Base-by-base conservation (phyloP, 805 yeast genomes). In the Zygosaccharomyces rouxii region DNA sequence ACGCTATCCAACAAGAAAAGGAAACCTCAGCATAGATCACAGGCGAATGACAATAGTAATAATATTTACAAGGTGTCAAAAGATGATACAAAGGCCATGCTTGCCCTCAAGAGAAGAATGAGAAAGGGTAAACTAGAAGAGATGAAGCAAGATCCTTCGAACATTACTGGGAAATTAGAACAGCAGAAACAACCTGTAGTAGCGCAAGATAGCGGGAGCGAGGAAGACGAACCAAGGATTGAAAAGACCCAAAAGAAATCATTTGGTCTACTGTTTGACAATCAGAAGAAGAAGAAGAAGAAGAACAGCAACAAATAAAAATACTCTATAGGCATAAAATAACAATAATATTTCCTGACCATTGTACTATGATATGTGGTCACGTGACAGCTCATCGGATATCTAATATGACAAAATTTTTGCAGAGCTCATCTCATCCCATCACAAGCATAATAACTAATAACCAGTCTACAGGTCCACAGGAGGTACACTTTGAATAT, bases 31-130 rank as follows among this genome's bases (percentile, higher is more conserved):
- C 40, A 42, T 35, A 13, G 42, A 26, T 7, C 51, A 6, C 46
- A 40, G 28, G 21, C 13, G 4, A 14, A 33, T 33, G 19, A n/a
- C 4, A 9, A 16, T 33, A 46, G 48, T 29, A 58, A 50, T 40
- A 55, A 47, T 38, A 56, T 63, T 10, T 60, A 64, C 46, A 58
- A 61, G 46, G 54, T 57, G 1, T 55, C 59, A 3, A 62, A 64
- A 40, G 63, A 60, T 44, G 71, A 67, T 46, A 63, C 69, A 3
- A 58, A 56, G 38, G 70, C 71, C 0, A 67, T 67, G 64, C 52
- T 61, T 10, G 67, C 70, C 1, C 54, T 67, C 35, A 67, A 67
- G 49, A 51, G 64, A 31, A 67, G 63, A 55, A 60, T 67, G 59
- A 56, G 65, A 35, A 55, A 58, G 23, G 54, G 55, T 2, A 49